A percentile compares a stretch with the other conserved stretches of the same genome.
Conservation (phyloP, 768 basidiomycete species). For the Sarcomyxa edulis region DNA sequence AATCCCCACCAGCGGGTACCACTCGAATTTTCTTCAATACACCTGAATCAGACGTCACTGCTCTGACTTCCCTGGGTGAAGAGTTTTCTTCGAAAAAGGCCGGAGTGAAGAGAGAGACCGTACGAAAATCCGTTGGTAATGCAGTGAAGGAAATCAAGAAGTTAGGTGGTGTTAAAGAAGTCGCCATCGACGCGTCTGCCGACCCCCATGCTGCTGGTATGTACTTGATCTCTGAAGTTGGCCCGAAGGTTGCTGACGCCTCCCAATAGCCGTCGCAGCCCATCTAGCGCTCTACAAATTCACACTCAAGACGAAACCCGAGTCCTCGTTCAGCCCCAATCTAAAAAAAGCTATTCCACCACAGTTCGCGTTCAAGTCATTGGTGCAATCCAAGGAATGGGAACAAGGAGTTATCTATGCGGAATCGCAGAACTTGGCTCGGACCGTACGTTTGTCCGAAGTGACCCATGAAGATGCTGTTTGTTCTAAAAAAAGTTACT, state of each 20-base stretch:
- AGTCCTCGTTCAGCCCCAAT: constrained; percentile 61
- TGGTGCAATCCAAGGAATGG: constrained; percentile 55
- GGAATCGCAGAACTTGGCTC: constrained; percentile 73
- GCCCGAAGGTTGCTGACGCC: background rate
- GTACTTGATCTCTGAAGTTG: constrained; percentile 11
- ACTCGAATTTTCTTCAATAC: constrained; percentile 61
- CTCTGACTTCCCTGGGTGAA: constrained; percentile 56
- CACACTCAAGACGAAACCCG: constrained; percentile 69
- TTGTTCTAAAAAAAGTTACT: background rate
- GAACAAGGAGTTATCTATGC: constrained; percentile 70
- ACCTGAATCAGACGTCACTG: constrained; percentile 40
- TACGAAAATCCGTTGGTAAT: constrained; percentile 67
- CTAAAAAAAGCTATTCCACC: constrained; percentile 45
- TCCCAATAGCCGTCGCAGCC: constrained; percentile 62
- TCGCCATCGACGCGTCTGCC: constrained; percentile 54
- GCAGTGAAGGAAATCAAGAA: constrained; percentile 66
- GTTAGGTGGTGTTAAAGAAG: constrained; percentile 51
- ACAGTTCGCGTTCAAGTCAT: constrained; percentile 42
- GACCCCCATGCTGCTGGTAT: constrained; percentile 79
- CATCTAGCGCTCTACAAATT: constrained; percentile 74
- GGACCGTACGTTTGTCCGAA: constrained; percentile 52
- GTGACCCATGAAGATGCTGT: constrained; percentile 1
- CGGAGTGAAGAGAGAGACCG: constrained; percentile 52
- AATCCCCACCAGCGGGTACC: constrained; percentile 55
- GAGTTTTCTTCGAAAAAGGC: constrained; percentile 40